These are phyloP conservation scores for Aeminium ludgeri DNA, from an alignment of 495 filamentous ascomycete genomes.

Conservation along the genomic window DNA sequence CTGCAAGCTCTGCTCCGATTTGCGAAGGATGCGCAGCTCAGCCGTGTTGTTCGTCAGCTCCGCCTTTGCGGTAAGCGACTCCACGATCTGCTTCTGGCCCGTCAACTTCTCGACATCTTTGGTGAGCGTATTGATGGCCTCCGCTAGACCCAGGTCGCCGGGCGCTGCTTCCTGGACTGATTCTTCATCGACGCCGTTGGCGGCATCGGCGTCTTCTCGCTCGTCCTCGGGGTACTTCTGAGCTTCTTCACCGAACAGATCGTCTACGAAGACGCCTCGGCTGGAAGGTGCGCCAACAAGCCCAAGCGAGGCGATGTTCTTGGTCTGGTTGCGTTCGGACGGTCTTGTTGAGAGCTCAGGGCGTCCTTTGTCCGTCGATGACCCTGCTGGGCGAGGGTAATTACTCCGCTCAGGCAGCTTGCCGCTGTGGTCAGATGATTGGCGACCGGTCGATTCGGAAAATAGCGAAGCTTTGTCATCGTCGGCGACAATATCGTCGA, in stretches of 20 bases:
- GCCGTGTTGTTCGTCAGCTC: constrained; percentile 93
- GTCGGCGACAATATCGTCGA: constrained; percentile 89
- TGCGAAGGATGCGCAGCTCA: constrained; percentile 79
- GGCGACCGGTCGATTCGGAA: constrained; percentile 29
- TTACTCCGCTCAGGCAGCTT: constrained; percentile 37
- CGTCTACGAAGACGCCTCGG: constrained; percentile 76
- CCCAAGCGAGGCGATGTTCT: constrained; percentile 73
- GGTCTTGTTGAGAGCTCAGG: constrained; percentile 7
- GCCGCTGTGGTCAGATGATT: constrained; percentile 25
- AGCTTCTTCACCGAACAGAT: constrained; percentile 86
- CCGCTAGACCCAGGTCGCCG: constrained; percentile 81
- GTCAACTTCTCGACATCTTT: constrained; percentile 77
- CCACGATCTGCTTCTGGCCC: constrained; percentile 77
- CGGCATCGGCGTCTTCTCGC: constrained; percentile 49
- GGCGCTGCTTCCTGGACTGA: constrained; percentile 90
- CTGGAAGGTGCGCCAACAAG: constrained; percentile 65
- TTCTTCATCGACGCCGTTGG: constrained; percentile 38
- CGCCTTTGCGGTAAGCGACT: constrained; percentile 81
- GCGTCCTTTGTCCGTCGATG: background rate
- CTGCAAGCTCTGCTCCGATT: constrained; percentile 83
- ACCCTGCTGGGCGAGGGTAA: constrained; percentile 8
- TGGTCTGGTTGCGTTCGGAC: constrained; percentile 44
- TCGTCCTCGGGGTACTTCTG: constrained; percentile 76
- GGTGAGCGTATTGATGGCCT: constrained; percentile 72
- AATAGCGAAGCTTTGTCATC: constrained; percentile 38